These are phyloP conservation scores for Podaxis sp. DNA, from an alignment of 768 basidiomycete genomes.

Conservation along the genomic window DNA sequence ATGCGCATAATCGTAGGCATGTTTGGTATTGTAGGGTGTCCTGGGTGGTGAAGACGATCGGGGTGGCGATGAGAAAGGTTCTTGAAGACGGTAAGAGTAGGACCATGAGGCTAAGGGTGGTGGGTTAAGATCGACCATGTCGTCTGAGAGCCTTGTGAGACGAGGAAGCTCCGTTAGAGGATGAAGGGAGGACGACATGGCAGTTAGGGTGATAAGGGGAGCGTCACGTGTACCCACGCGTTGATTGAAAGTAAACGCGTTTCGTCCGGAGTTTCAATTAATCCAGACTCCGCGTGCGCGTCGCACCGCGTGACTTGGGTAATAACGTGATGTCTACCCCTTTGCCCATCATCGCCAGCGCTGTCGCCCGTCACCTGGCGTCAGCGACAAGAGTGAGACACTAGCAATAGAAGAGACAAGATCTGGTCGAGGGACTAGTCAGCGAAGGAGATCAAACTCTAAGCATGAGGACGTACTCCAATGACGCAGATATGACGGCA, in stretches of 20 bases:
- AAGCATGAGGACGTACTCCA: background rate
- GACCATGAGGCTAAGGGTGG: slow-evolving; percentile 22
- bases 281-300: slow-evolving; percentile 29
- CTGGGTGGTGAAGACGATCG: slow-evolving; percentile 40
- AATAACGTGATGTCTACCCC: slow-evolving; percentile 13
- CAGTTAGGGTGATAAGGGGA: slow-evolving; percentile 44
- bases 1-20: slow-evolving; percentile 27
- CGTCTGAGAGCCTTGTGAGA: slow-evolving; percentile 23
- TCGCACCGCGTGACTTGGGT: slow-evolving; percentile 34
- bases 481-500: no score
- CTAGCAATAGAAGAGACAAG: background rate
- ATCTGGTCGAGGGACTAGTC: background rate
- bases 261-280: slow-evolving; percentile 35
- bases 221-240: slow-evolving; percentile 41
- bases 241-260: slow-evolving; percentile 41
- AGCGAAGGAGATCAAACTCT: background rate
- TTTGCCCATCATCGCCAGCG: background rate
- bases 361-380: background rate
- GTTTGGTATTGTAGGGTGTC: slow-evolving; percentile 33
- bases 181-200: slow-evolving; percentile 38
- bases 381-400: background rate
- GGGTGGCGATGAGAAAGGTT: slow-evolving; percentile 34
- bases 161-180: slow-evolving; percentile 23
- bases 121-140: slow-evolving; percentile 18
- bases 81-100: slow-evolving; percentile 19